phyloP scores from a whole-genome alignment of 139 green algal genomes.

The Protoeuglena noctilucae region DNA sequence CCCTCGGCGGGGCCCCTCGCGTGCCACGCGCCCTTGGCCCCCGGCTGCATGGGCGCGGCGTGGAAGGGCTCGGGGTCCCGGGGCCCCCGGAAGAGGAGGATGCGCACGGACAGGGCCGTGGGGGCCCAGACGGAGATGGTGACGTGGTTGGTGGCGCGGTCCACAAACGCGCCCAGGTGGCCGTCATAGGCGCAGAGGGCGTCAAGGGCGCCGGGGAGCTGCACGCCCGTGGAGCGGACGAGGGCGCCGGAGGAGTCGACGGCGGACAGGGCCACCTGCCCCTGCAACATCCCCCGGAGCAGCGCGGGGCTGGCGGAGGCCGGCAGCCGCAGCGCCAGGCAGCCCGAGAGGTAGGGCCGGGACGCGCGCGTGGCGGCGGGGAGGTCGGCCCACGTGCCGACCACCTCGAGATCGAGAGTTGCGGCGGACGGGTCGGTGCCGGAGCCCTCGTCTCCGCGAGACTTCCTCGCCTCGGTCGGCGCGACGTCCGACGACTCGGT shows the following conservation, averaged over 20 bases:
- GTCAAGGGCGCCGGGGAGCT: slow-evolving; percentile 51
- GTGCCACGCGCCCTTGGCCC: slow-evolving; percentile 21
- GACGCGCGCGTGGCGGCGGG: too few species aligned
- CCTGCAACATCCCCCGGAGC: background rate
- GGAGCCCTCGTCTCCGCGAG: too few species aligned
- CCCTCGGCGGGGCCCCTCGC: slow-evolving; percentile 14
- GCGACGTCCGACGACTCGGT: too few species aligned
- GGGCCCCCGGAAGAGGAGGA: slow-evolving; percentile 31
- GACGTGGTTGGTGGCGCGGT: background rate
- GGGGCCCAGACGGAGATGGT: slow-evolving; percentile 52
- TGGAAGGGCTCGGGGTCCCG: slow-evolving; percentile 5
- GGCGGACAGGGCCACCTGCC: slow-evolving; percentile 2
- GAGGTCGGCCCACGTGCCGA: too few species aligned
- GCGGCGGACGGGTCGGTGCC: too few species aligned
- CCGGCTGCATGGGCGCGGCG: slow-evolving; percentile 14
- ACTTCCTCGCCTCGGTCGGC: too few species aligned
- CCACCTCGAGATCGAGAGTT: too few species aligned
- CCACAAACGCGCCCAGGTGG: slow-evolving; percentile 31
- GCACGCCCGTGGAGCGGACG: slow-evolving; percentile 37
- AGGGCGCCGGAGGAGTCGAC: slow-evolving; percentile 8
- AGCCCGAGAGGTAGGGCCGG: slow-evolving; percentile 44
- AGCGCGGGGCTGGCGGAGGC: slow-evolving; percentile 4
- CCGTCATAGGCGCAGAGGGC: slow-evolving; percentile 45
- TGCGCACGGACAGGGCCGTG: slow-evolving; percentile 47
- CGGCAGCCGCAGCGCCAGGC: slow-evolving; percentile 26